Evolutionary conservation across 352 stramenopile genomes (phyloP).

Genomic region (Pelagophyceae sp.): DNA sequence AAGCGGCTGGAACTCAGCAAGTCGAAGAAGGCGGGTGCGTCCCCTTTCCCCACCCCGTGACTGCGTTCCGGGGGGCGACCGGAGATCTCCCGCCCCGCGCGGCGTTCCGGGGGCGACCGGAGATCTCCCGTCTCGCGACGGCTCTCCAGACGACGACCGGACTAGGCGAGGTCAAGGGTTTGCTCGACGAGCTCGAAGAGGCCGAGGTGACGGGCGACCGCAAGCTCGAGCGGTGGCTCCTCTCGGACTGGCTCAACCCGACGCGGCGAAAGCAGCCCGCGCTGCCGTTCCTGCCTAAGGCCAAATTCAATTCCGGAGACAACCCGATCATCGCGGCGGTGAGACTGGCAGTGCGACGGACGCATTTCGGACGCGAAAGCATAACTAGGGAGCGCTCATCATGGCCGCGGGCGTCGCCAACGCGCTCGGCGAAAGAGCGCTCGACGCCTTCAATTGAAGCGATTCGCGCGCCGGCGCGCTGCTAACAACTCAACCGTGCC

Average conservation of each 20-base stretch:
- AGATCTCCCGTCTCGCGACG: too few relatives aligned
- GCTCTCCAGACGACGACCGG: too few relatives aligned
- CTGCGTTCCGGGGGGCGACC: too few relatives aligned
- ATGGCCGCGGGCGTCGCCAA: background rate
- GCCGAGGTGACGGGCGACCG: background rate
- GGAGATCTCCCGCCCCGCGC: too few relatives aligned
- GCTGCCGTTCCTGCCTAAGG: conserved; percentile 13
- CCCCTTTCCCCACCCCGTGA: too few relatives aligned
- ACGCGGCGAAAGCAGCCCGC: background rate
- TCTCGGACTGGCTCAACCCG: conserved; percentile 15
- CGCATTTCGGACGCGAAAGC: too few relatives aligned
- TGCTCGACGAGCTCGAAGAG: conserved; percentile 10
- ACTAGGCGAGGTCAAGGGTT: background rate
- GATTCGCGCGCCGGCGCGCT: too few relatives aligned
- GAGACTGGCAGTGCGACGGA: too few relatives aligned
- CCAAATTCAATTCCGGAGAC: conserved; percentile 16
- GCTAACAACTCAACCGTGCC: too few relatives aligned
- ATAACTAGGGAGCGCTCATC: too few relatives aligned
- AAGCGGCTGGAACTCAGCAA: conserved; percentile 2
- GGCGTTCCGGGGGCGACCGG: too few relatives aligned
- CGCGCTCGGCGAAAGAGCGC: background rate
- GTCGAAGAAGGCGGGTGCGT: conserved; percentile 9
- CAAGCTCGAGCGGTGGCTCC: background rate
- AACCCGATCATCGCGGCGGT: conserved; percentile 15
- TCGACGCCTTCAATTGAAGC: background rate